These are phyloP conservation scores for Carex myosuroides DNA, from an alignment of 176 grass and related monocot genomes.

Conservation along the genomic window DNA sequence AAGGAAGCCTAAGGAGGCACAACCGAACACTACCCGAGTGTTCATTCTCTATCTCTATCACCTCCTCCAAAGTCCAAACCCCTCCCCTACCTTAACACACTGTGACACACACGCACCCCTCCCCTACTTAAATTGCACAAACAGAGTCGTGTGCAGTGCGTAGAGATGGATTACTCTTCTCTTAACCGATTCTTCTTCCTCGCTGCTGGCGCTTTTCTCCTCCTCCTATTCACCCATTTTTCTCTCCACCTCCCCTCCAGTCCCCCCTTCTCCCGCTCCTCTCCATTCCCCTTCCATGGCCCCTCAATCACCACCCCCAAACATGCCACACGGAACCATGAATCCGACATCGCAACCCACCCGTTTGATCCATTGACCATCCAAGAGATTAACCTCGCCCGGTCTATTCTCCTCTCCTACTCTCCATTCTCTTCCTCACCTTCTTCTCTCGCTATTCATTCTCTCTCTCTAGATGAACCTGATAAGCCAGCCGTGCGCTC, in stretches of 20 bases:
- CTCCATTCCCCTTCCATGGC: conserved; percentile 28
- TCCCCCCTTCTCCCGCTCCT: conserved; percentile 37
- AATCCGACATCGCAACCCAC: conserved; percentile 40
- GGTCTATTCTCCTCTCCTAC: conserved; percentile 47
- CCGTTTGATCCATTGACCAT: conserved; percentile 70
- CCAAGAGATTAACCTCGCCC: conserved; percentile 46
- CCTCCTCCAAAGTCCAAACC: not conserved
- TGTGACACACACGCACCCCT: not conserved
- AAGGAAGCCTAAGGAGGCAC: too few species aligned
- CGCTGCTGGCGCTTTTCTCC: conserved; percentile 33
- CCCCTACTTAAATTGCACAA: not conserved
- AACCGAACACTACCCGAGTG: too few species aligned
- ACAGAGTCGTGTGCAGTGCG: not conserved
- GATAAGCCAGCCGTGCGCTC: conserved; percentile 49
- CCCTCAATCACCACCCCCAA: not conserved
- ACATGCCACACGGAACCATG: conserved; percentile 11
- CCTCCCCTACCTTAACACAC: not conserved
- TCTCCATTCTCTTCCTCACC: conserved; percentile 47
- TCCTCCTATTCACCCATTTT: conserved; percentile 44
- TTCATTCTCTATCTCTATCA: not conserved
- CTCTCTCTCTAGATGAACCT: conserved; percentile 63
- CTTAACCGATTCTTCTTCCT: conserved; percentile 56
- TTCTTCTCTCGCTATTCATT: conserved; percentile 57
- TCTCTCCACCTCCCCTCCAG: conserved; percentile 30
- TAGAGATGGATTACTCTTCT: conserved; percentile 38